Evolutionary conservation across 2,329 filamentous ascomycete species (phyloP).

Genomic region (Monosporascus sp.): DNA sequence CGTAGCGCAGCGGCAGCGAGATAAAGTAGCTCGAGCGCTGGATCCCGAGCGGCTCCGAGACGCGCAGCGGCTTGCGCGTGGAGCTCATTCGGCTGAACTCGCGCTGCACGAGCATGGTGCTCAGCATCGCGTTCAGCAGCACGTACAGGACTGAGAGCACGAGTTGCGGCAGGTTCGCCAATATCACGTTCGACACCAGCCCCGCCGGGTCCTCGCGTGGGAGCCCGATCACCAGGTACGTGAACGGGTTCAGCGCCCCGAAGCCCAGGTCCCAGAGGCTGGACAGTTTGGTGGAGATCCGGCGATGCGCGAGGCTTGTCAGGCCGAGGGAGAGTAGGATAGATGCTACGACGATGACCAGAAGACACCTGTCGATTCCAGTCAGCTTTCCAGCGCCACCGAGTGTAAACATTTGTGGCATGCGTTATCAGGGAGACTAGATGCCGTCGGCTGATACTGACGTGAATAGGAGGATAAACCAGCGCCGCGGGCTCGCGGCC

Average conservation of each 20-base stretch:
- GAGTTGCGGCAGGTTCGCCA: constrained; percentile 43
- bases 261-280: constrained; percentile 25
- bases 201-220: constrained; percentile 21
- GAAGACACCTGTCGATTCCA: constrained; percentile 4
- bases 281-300: constrained; percentile 10
- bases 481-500: constrained; percentile 5
- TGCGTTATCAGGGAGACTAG: neutral
- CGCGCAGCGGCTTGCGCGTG: constrained; percentile 32
- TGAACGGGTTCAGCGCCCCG: constrained; percentile 20
- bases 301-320: constrained; percentile 9
- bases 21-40: constrained; percentile 40
- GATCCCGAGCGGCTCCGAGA: constrained; percentile 32
- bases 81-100: constrained; percentile 39
- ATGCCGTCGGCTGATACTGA: neutral
- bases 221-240: constrained; percentile 19
- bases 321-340: constrained; percentile 8
- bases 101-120: constrained; percentile 35
- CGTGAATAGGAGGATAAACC: constrained; percentile 7
- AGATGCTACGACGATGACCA: constrained; percentile 5
- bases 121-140: constrained; percentile 38
- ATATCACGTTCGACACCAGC: constrained; percentile 27
- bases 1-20: constrained; percentile 38
- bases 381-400: neutral
- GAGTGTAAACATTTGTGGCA: neutral
- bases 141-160: constrained; percentile 41